Percentiles rank a stretch among this genome's conserved stretches.
Evolutionary conservation across 495 filamentous ascomycete genomes (phyloP).

Genomic region (Parathielavia hyrcaniae): DNA sequence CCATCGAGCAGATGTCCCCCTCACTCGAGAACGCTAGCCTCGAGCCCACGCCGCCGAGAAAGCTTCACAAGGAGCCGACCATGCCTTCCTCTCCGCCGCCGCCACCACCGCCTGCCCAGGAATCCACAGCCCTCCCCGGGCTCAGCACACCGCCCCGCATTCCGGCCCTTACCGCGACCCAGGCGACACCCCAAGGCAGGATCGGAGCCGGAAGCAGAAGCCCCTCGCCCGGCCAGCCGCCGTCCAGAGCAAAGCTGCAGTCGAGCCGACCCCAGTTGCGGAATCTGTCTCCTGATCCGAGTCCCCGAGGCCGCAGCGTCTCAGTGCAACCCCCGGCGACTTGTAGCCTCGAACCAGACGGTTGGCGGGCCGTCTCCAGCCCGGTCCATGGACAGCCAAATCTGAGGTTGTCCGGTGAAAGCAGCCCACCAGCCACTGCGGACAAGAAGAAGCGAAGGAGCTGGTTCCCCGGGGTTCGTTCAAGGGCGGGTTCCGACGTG

Average conservation of each 20-base stretch:
- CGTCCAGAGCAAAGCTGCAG: slow-evolving; percentile 22
- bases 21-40: background rate
- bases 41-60: slow-evolving; percentile 14
- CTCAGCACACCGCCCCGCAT: slow-evolving; percentile 5
- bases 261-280: slow-evolving; percentile 27
- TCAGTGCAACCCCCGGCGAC: slow-evolving; percentile 35
- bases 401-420: slow-evolving; percentile 28
- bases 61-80: slow-evolving; percentile 21
- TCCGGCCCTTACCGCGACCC: slow-evolving; percentile 16
- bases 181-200: slow-evolving; percentile 7
- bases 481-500: slow-evolving; percentile 38
- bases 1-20: slow-evolving; percentile 8
- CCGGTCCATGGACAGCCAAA: slow-evolving; percentile 7
- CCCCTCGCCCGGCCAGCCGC: slow-evolving; percentile 12
- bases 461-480: slow-evolving; percentile 43
- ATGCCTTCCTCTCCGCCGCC: slow-evolving; percentile 15
- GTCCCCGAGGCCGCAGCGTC: slow-evolving; percentile 33
- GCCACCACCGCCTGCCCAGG: slow-evolving; percentile 1
- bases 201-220: slow-evolving; percentile 6
- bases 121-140: background rate
- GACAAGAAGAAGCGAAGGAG: slow-evolving; percentile 35
- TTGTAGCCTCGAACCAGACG: slow-evolving; percentile 22
- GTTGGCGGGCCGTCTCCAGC: slow-evolving; percentile 27
- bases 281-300: slow-evolving; percentile 25
- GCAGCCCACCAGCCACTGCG: slow-evolving; percentile 28